Conservation (phyloP, 2,329 filamentous ascomycete species). For the Ascochyta koolunga region DNA sequence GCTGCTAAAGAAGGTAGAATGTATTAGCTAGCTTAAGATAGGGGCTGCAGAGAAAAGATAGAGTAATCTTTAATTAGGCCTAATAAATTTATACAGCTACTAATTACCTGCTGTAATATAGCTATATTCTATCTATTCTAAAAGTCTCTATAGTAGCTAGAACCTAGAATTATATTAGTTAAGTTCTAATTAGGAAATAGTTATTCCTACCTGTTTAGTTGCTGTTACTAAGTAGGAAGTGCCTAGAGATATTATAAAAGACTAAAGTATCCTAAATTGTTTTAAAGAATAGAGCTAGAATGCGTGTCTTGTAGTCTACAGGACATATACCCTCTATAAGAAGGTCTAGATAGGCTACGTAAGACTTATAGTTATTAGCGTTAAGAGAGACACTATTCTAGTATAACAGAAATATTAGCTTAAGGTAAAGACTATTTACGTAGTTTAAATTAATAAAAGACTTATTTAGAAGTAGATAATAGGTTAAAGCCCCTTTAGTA, state of each 20-base stretch:
- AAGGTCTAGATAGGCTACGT: background rate
- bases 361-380: background rate
- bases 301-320: no score
- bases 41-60: constrained; percentile 40
- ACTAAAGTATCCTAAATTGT: no score
- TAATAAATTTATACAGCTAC: constrained; percentile 65
- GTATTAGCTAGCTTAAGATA: background rate
- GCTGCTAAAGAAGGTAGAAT: background rate
- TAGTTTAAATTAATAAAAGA: background rate
- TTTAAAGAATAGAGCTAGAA: no score
- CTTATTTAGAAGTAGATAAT: background rate
- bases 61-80: constrained; percentile 63
- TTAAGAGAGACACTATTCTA: background rate
- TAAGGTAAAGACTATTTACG: background rate
- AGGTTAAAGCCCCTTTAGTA: constrained; percentile 28
- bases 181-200: no score
- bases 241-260: no score
- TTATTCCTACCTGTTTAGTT: no score
- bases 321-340: no score
- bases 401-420: no score
- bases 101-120: constrained; percentile 68
- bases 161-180: no score
- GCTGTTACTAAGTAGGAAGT: no score
- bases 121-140: constrained; percentile 68
- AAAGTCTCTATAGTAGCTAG: constrained; percentile 71